Percentiles rank a stretch among this genome's conserved stretches.
Evolutionary conservation across 2,329 filamentous ascomycete genomes (phyloP).

Genomic region (Pseudogymnoascus sp.): DNA sequence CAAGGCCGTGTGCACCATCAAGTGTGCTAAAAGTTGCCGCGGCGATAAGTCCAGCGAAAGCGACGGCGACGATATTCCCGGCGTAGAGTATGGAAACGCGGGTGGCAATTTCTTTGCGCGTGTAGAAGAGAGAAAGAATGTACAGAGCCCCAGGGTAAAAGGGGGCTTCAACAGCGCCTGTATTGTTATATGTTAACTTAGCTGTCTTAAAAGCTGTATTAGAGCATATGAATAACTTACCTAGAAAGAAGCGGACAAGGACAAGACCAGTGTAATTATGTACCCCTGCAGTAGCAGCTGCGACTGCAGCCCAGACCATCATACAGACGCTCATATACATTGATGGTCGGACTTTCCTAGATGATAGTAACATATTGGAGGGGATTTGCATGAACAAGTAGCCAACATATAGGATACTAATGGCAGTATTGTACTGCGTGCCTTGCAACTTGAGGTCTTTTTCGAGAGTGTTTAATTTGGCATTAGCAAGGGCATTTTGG

Average conservation of each 20-base stretch:
- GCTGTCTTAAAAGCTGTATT: background rate
- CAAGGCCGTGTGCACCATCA: slow-evolving; percentile 13
- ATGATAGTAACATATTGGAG: slow-evolving; percentile 33
- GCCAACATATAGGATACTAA: slow-evolving; percentile 26
- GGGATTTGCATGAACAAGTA: slow-evolving; percentile 29
- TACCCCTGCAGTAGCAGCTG: slow-evolving; percentile 28
- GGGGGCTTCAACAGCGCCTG: slow-evolving; percentile 1
- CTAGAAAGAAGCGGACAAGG: slow-evolving; percentile 26
- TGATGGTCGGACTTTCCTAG: slow-evolving; percentile 31
- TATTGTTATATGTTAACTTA: background rate
- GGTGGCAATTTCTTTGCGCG: slow-evolving; percentile 38
- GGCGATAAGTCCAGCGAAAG: slow-evolving; percentile 48
- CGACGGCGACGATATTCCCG: slow-evolving; percentile 35
- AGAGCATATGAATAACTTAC: slow-evolving; percentile 15
- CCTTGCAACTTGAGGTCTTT: slow-evolving; percentile 32
- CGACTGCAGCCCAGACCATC: slow-evolving; percentile 30
- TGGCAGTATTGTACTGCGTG: slow-evolving; percentile 24
- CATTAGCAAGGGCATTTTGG: slow-evolving; percentile 27
- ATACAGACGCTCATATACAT: slow-evolving; percentile 34
- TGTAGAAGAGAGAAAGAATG: slow-evolving; percentile 47
- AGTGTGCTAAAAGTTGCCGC: slow-evolving; percentile 27
- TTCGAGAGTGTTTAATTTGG: slow-evolving; percentile 25
- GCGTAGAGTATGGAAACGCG: slow-evolving; percentile 39
- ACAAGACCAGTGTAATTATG: slow-evolving; percentile 35
- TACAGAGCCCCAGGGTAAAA: slow-evolving; percentile 43